Conservation (phyloP, 2,329 filamentous ascomycete species). For the Sordariomycetes sp. region DNA sequence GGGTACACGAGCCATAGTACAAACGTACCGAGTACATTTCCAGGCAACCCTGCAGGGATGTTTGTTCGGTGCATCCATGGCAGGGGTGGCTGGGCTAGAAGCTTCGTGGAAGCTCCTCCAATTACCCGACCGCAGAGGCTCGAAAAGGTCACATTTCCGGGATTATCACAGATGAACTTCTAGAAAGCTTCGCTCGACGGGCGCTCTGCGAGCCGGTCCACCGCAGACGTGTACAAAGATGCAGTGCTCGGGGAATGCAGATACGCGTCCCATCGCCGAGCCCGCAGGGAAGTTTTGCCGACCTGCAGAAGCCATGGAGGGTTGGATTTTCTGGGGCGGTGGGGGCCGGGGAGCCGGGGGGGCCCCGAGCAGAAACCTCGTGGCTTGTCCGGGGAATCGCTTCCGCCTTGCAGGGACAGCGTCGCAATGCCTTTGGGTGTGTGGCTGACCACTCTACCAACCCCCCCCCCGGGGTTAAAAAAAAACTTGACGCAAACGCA, state of each 20-base stretch:
- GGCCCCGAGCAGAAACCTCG: too few species aligned
- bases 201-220: background rate
- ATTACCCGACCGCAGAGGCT: background rate
- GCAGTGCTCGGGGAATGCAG: background rate
- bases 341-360: background rate
- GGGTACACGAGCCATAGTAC: background rate
- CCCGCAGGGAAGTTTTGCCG: background rate
- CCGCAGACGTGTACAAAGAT: background rate
- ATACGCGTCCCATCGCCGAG: background rate
- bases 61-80: background rate
- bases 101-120: background rate
- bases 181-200: background rate
- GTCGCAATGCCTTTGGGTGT: background rate
- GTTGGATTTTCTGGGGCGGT: background rate
- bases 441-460: background rate
- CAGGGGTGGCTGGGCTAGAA: background rate
- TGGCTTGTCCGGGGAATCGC: background rate
- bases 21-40: background rate
- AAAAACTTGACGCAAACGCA: background rate
- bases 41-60: background rate
- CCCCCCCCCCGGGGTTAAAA: too few species aligned
- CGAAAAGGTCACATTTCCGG: background rate
- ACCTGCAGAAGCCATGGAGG: background rate
- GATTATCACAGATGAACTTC: background rate
- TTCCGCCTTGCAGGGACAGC: background rate